Conservation (phyloP, 2,329 filamentous ascomycete species). For the Xenosphaeropsis pyriputrescens region DNA sequence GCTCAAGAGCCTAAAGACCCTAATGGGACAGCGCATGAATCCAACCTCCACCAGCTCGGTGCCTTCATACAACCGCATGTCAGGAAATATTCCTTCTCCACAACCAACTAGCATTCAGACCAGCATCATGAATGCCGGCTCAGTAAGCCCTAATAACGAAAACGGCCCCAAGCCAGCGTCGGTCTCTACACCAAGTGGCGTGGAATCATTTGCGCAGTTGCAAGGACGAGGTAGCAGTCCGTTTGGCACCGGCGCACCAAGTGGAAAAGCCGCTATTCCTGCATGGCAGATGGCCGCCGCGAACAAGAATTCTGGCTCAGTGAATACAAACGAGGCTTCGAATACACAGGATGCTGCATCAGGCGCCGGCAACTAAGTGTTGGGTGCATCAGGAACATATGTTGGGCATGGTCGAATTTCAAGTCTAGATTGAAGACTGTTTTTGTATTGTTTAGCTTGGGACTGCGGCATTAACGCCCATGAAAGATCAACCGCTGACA, state of each 20-base stretch:
- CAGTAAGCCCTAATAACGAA: constrained; percentile 8
- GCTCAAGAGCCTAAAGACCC: constrained; percentile 80
- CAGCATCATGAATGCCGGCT: constrained; percentile 6
- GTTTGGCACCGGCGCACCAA: constrained; percentile 32
- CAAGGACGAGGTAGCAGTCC: constrained; percentile 26
- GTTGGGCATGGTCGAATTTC: too few relatives aligned
- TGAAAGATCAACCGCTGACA: too few relatives aligned
- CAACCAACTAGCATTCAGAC: constrained; percentile 2
- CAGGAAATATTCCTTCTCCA: constrained; percentile 4
- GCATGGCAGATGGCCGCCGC: constrained; percentile 67
- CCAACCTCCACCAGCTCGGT: constrained; percentile 12
- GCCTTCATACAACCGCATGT: constrained; percentile 14
- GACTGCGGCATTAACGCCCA: too few relatives aligned
- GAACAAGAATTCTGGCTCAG: constrained; percentile 25
- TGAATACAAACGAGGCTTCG: too few relatives aligned
- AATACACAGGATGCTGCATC: too few relatives aligned
- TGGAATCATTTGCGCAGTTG: constrained; percentile 17
- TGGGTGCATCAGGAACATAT: too few relatives aligned
- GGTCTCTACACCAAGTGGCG: constrained; percentile 16
- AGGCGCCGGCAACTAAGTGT: too few relatives aligned
- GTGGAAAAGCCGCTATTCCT: constrained; percentile 54
- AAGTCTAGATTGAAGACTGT: too few relatives aligned
- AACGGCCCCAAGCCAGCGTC: constrained; percentile 15
- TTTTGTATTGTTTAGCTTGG: too few relatives aligned
- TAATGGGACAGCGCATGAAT: constrained; percentile 54